phyloP scores from a whole-genome alignment of 225 moss, liverwort and hornwort genomes.

The Bryum argenteum region DNA sequence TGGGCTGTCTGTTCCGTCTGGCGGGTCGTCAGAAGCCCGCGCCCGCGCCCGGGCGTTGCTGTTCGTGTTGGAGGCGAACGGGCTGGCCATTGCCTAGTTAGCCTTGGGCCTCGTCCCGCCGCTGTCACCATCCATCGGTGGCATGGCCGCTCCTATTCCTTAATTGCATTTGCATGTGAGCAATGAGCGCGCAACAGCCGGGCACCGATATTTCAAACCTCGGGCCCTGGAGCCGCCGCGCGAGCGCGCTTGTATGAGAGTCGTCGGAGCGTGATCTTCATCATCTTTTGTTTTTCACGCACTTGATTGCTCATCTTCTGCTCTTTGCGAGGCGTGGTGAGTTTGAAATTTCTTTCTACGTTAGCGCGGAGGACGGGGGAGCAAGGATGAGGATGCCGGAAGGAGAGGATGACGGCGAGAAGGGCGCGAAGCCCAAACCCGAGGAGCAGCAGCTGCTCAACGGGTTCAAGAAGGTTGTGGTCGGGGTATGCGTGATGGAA shows the following conservation, averaged over 20 bases:
- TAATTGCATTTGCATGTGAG: constrained; percentile 20
- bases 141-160: constrained; percentile 11
- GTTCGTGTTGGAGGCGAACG: background rate
- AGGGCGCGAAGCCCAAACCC: constrained; percentile 11
- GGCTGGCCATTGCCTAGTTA: background rate
- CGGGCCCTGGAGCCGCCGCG: background rate
- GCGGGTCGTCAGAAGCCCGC: constrained; percentile 20
- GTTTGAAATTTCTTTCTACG: background rate
- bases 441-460: constrained; percentile 11
- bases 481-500: constrained; percentile 79
- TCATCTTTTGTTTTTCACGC: background rate
- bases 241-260: background rate
- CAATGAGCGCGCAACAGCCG: constrained; percentile 25
- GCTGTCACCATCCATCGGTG: constrained; percentile 23
- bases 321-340: background rate
- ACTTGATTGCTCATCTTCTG: background rate
- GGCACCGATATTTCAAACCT: constrained; percentile 12
- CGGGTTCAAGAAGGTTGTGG: constrained; percentile 60
- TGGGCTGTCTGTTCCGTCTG: constrained; percentile 11
- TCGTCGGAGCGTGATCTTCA: background rate
- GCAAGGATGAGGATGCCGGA: constrained; percentile 38
- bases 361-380: background rate
- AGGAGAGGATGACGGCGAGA: constrained; percentile 41
- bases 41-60: background rate
- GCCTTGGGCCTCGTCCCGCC: background rate